Evolutionary conservation across 257 asterid genomes (phyloP), one percentile per base, ranked within the genome.

Genomic region (Lithospermum erythrorhizon): DNA sequence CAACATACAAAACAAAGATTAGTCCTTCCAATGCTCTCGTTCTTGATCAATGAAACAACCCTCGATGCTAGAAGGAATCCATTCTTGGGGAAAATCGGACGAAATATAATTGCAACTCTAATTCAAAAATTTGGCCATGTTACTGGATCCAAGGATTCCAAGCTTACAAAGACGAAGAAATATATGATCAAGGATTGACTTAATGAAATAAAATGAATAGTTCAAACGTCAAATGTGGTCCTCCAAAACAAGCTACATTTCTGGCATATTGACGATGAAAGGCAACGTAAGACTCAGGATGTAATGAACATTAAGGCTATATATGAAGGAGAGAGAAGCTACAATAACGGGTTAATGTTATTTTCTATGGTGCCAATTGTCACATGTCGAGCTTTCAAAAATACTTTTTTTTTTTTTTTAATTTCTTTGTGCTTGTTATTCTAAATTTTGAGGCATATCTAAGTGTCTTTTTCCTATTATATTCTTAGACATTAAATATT

Each of bases 1-100:
- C 94, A 84, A 64, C 81, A 85, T 21, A 62, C 66, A 55, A 79
- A 69, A 68, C 6, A 3, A 70, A 58, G 73, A 72, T 81, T 87
- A 82, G 78, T 72, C 70, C 79, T 79, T 59, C 53, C 54, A 53
- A 67, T 22, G 49, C 59, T 62, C 41, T 25, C n/a, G 27, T 51
- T 60, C 48, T 35, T 27, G 3, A 25, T 29, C 41, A 64, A 70
- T 30, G 37, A 51, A 17, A 41, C 49, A 41, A 14, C 18, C 18
- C 1, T 27, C 6, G 4, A 41, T 14, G 49, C 18, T 41, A 41
- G 18, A 41, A 41, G 48, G 16, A 37, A 9, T 37, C 8, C 48
- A 10, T 37, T 9, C 15, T 0, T 10, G 49, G 15, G 3, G 47
- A 35, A 35, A 35, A 8, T 8, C 1, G 47, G 47, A 11, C 32